Conservation (phyloP, 108 stramenopile species). For the Epithemia pelagica region DNA sequence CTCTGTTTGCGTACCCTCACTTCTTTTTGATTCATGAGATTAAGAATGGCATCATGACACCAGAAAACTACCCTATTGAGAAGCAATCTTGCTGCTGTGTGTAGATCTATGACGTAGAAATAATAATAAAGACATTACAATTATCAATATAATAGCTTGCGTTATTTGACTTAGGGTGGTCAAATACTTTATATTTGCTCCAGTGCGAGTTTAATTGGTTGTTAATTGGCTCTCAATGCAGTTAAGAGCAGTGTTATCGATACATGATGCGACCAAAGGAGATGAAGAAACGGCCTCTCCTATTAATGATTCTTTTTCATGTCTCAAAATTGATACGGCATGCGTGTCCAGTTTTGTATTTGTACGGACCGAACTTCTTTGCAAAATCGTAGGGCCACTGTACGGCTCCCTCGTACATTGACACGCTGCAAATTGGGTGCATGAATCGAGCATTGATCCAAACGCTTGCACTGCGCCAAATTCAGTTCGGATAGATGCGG, state of each 20-base stretch:
- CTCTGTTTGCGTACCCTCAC: constrained; percentile 31
- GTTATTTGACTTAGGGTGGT: too few species aligned
- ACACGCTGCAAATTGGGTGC: not conserved
- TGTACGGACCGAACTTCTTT: constrained; percentile 3
- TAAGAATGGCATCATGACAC: constrained; percentile 29
- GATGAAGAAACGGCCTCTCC: too few species aligned
- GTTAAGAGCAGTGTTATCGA: too few species aligned
- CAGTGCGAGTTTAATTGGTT: too few species aligned
- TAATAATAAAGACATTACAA: too few species aligned
- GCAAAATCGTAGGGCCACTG: constrained; percentile 4
- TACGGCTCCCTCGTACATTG: not conserved
- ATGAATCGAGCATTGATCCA: constrained; percentile 5
- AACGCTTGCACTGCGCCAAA: constrained; percentile 4
- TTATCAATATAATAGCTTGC: too few species aligned
- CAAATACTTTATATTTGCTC: not conserved
- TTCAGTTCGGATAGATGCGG: not conserved
- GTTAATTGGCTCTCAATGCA: too few species aligned
- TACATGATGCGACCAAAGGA: too few species aligned
- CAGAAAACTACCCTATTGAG: constrained; percentile 27
- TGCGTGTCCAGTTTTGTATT: not conserved
- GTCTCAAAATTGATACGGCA: not conserved
- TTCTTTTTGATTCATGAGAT: constrained; percentile 22
- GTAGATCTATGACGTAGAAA: not conserved
- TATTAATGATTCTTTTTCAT: not conserved
- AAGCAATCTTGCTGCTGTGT: constrained; percentile 31